These are phyloP conservation scores for Mycocentrospora acerina DNA, from an alignment of 2,329 filamentous ascomycete species.

Conservation along the genomic window DNA sequence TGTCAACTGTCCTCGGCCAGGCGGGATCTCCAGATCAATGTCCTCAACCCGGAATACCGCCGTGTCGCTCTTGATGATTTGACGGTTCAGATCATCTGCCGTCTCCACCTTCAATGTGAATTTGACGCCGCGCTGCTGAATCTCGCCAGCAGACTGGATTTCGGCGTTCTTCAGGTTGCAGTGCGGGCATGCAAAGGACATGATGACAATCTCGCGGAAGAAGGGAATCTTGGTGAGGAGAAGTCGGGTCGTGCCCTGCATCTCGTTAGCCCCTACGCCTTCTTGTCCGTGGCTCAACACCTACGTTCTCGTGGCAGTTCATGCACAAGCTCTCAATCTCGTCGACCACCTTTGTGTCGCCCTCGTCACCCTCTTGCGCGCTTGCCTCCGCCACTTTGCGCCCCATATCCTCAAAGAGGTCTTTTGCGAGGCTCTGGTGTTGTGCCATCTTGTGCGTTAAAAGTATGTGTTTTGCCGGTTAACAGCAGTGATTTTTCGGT, in stretches of 20 bases:
- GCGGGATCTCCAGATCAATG: conserved; percentile 88
- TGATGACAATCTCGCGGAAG: conserved; percentile 96
- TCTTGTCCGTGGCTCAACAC: conserved; percentile 8
- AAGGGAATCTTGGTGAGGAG: conserved; percentile 92
- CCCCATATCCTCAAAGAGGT: conserved; percentile 56
- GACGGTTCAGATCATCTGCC: conserved; percentile 74
- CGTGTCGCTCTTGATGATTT: conserved; percentile 89
- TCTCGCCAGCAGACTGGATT: conserved; percentile 86
- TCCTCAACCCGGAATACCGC: conserved; percentile 86
- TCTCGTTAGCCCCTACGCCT: conserved; percentile 14
- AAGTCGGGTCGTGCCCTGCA: conserved; percentile 77
- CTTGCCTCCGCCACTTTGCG: conserved; percentile 48
- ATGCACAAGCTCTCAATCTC: conserved; percentile 58
- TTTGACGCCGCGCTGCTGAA: conserved; percentile 83
- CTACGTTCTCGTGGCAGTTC: conserved; percentile 55
- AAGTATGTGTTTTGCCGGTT: too few relatives aligned
- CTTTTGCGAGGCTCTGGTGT: conserved; percentile 44
- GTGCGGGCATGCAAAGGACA: conserved; percentile 92
- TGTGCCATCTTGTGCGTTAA: conserved; percentile 35
- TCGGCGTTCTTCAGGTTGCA: conserved; percentile 91
- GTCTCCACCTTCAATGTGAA: conserved; percentile 79
- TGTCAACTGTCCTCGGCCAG: conserved; percentile 85
- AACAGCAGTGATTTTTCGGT: conserved; percentile 1
- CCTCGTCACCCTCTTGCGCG: conserved; percentile 37
- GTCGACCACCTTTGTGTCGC: conserved; percentile 52